Evolutionary conservation across 2,329 filamentous ascomycete species (phyloP).

Genomic region (Scedosporium dehoogii): DNA sequence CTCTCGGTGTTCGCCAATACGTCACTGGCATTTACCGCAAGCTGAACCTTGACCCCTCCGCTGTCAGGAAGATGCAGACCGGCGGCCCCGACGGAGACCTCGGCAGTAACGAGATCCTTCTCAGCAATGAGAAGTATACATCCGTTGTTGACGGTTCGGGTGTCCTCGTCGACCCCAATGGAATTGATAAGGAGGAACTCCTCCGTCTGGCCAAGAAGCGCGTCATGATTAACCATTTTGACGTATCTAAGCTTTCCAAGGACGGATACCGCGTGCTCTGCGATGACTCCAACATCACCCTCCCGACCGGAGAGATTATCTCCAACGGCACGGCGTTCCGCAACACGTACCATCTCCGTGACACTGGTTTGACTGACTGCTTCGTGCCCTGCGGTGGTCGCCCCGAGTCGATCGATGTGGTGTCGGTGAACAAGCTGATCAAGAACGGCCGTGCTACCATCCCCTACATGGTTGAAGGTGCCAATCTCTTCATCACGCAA

Average conservation of each 20-base stretch:
- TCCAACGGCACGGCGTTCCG: slow-evolving; percentile 92
- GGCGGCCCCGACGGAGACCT: slow-evolving; percentile 94
- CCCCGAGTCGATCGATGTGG: slow-evolving; percentile 91
- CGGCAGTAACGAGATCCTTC: slow-evolving; percentile 93
- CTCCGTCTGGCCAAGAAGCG: slow-evolving; percentile 75
- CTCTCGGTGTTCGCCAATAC: slow-evolving; percentile 89
- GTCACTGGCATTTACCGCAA: slow-evolving; percentile 96
- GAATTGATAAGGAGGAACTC: slow-evolving; percentile 76
- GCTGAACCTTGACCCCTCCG: slow-evolving; percentile 75
- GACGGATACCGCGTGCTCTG: slow-evolving; percentile 87
- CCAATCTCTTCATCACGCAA: slow-evolving; percentile 97
- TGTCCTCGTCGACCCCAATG: slow-evolving; percentile 86
- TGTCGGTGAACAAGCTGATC: slow-evolving; percentile 79
- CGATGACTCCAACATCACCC: slow-evolving; percentile 79
- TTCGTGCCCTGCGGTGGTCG: slow-evolving; percentile 96
- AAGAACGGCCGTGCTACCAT: slow-evolving; percentile 78
- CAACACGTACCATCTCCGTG: slow-evolving; percentile 90
- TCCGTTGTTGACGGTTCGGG: slow-evolving; percentile 94
- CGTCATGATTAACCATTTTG: slow-evolving; percentile 82
- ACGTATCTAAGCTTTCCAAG: slow-evolving; percentile 72
- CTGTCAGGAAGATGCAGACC: slow-evolving; percentile 90
- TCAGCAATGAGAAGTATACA: slow-evolving; percentile 92
- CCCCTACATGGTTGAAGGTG: slow-evolving; percentile 94
- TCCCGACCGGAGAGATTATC: slow-evolving; percentile 78
- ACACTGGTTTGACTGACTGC: slow-evolving; percentile 65